Percentiles rank a stretch among this genome's conserved stretches.
These are phyloP conservation scores for Candida awuae DNA, from an alignment of 805 yeast species.

Conservation along the genomic window DNA sequence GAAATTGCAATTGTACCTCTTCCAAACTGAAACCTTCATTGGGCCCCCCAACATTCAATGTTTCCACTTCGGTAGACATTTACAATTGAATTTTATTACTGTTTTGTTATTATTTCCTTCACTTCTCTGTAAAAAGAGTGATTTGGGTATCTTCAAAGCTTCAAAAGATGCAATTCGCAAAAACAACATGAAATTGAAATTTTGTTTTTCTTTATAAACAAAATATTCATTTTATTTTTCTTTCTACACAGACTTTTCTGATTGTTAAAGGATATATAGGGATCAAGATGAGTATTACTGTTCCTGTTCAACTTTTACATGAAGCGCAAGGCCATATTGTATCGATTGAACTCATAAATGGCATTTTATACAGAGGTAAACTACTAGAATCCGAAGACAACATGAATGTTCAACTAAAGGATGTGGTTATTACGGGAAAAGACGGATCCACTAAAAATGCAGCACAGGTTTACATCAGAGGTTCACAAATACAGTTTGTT, in stretches of 20 bases:
- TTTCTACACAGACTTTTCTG: not conserved
- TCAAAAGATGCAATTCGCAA: too few relatives aligned
- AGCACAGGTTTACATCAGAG: conserved; percentile 84
- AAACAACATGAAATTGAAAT: too few relatives aligned
- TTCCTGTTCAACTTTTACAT: conserved; percentile 77
- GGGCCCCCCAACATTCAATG: too few relatives aligned
- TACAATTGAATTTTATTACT: too few relatives aligned
- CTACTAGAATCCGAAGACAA: conserved; percentile 81
- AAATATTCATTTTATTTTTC: not conserved
- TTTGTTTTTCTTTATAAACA: too few relatives aligned
- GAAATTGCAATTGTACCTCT: conserved; percentile 30
- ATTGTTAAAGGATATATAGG: too few relatives aligned
- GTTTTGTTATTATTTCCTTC: too few relatives aligned
- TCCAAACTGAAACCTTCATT: conserved; percentile 21
- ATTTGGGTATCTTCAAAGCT: too few relatives aligned
- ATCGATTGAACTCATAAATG: conserved; percentile 74
- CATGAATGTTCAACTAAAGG: conserved; percentile 84
- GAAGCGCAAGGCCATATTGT: conserved; percentile 72
- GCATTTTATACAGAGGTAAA: conserved; percentile 84
- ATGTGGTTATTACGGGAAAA: conserved; percentile 69
- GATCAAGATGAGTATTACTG: conserved; percentile 51
- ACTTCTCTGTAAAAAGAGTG: too few relatives aligned
- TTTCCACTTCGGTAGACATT: too few relatives aligned
- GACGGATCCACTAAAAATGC: conserved; percentile 70
- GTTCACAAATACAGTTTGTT: conserved; percentile 79